phyloP scores from a whole-genome alignment of 768 basidiomycete genomes.

The Pisolithus sp. region DNA sequence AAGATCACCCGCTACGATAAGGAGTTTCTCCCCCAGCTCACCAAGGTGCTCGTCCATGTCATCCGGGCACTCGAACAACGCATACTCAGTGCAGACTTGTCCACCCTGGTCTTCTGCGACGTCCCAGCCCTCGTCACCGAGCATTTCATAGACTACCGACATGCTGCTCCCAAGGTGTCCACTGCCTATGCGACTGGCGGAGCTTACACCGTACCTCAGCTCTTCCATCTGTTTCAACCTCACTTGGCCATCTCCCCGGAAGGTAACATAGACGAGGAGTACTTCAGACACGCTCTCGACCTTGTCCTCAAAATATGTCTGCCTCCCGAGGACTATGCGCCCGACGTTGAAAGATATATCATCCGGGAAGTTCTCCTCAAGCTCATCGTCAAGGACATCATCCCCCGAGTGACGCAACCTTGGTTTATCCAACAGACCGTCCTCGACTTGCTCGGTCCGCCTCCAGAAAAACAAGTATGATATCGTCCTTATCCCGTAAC shows the following conservation, averaged over 20 bases:
- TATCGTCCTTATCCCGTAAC: not conserved
- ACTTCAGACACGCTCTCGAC: slow-evolving; percentile 76
- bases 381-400: slow-evolving; percentile 59
- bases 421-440: slow-evolving; percentile 83
- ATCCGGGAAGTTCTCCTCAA: slow-evolving; percentile 80
- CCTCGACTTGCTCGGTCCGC: slow-evolving; percentile 57
- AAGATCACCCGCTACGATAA: slow-evolving; percentile 79
- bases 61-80: slow-evolving; percentile 57
- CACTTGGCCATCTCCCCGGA: slow-evolving; percentile 73
- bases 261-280: slow-evolving; percentile 64
- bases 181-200: slow-evolving; percentile 70
- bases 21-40: slow-evolving; percentile 70
- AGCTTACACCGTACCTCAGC: slow-evolving; percentile 50
- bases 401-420: slow-evolving; percentile 71
- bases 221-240: slow-evolving; percentile 79
- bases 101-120: slow-evolving; percentile 55
- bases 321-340: slow-evolving; percentile 70
- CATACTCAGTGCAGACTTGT: slow-evolving; percentile 46
- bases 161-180: slow-evolving; percentile 51
- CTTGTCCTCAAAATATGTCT: slow-evolving; percentile 67
- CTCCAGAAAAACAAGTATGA: slow-evolving; percentile 21
- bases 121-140: slow-evolving; percentile 62
- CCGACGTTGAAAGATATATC: slow-evolving; percentile 69
- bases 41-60: slow-evolving; percentile 50
- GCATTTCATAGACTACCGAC: slow-evolving; percentile 75